Base-by-base conservation (phyloP, 768 basidiomycete species). In the Mycena albidolilacea region DNA sequence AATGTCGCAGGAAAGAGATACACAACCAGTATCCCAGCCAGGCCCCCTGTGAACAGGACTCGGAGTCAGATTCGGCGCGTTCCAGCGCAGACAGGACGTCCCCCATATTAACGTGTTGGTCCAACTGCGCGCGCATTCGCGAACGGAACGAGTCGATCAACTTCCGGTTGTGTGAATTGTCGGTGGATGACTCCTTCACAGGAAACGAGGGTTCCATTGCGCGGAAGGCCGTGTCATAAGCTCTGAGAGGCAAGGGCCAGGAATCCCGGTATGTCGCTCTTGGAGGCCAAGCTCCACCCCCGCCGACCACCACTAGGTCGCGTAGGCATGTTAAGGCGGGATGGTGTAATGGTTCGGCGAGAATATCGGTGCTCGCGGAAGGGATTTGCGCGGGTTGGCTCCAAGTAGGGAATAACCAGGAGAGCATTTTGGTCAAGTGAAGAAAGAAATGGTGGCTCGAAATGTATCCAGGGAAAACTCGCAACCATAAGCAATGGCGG, bases 221-320 rank as follows among this genome's bases (percentile, higher is more conserved):
- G 9, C 67, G 73, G 48, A 38, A 68, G 9, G 70, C 71, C 3
- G 75, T 38, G 35, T 78, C 69, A 63, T 76, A 78, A 5, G 72
- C 14, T n/a, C 57, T 43, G 37, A 78, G 65, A 12, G 66, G 30
- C 11, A 41, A 21, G 11, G 76, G 76, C 77, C 77, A 78, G 3
- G 77, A 67, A 39, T 77, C 72, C 3, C 69, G 70, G 55, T 74
- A 76, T 15, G 74, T 72, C 15, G 77, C 74, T 63, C 73, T 57
- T 8, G 77, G 77, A 7, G 77, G 77, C 77, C 77, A 78, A 19
- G 64, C 38, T 30, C 73, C 76, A n/a, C 76, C 77, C 14, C 76
- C 74, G 0, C 71, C 72, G 15, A 70, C 59, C 2, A 64, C 41
- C 21, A 78, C 43, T 11, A 76, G 50, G 38, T 76, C 68, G 41